Percentiles rank a stretch among this genome's conserved stretches.
Evolutionary conservation across 768 basidiomycete genomes (phyloP).

Genomic region (Mycena epipterygia): DNA sequence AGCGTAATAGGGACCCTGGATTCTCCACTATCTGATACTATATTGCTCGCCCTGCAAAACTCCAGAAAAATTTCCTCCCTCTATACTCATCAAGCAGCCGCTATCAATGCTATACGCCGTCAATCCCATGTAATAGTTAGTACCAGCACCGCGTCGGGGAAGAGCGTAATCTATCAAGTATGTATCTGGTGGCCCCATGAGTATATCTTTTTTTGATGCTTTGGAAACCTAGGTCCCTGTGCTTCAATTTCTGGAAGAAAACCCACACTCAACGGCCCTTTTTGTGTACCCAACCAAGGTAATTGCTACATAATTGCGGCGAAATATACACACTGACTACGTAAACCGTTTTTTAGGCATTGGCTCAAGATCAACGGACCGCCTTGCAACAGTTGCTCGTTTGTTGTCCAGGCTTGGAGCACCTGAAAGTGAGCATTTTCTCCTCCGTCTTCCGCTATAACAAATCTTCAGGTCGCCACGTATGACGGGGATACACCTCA

Average conservation of each 20-base stretch:
- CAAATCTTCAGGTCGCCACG: conserved; percentile 67
- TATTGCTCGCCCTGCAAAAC: conserved; percentile 66
- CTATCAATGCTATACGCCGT: conserved; percentile 81
- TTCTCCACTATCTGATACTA: conserved; percentile 68
- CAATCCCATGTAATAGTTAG: conserved; percentile 84
- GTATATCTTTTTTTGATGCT: conserved; percentile 5
- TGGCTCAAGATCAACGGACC: conserved; percentile 89
- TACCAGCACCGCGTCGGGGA: conserved; percentile 91
- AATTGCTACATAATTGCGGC: too few species aligned
- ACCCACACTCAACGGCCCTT: conserved; percentile 75
- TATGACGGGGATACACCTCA: conserved; percentile 92
- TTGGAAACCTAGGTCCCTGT: conserved; percentile 72
- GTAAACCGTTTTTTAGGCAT: conserved; percentile 64
- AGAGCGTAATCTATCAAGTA: conserved; percentile 90
- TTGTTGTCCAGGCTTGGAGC: conserved; percentile 71
- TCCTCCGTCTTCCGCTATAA: not conserved
- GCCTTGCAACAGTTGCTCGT: conserved; percentile 78
- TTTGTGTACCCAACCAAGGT: conserved; percentile 94
- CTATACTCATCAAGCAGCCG: conserved; percentile 80
- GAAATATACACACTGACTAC: too few species aligned
- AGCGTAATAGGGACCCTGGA: conserved; percentile 50
- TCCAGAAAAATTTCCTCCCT: conserved; percentile 74
- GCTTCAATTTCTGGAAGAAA: conserved; percentile 72
- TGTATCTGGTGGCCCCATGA: not conserved
- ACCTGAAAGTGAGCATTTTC: conserved; percentile 59